Conservation (phyloP, 306 rosid species). For the Ceratonia siliqua region DNA sequence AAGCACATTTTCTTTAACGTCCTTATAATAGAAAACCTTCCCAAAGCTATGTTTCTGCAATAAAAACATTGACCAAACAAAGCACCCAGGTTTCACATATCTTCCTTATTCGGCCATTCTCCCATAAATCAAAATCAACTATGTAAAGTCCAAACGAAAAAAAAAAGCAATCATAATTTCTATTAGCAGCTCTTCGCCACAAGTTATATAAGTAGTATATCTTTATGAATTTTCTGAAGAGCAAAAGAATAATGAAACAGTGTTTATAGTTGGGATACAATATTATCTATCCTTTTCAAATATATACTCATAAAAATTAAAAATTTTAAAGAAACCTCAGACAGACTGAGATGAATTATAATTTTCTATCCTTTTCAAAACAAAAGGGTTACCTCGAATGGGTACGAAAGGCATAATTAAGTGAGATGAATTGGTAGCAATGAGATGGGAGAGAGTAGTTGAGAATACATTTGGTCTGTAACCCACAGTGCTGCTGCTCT, state of each 20-base stretch:
- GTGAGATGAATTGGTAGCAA: slow-evolving; percentile 70
- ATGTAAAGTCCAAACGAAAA: background rate
- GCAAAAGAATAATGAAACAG: background rate
- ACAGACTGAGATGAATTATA: too few relatives aligned
- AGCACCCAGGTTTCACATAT: background rate
- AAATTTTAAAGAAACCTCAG: too few relatives aligned
- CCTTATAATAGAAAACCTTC: background rate
- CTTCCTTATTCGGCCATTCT: background rate
- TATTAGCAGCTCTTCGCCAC: background rate
- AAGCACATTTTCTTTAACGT: background rate
- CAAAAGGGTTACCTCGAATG: slow-evolving; percentile 55
- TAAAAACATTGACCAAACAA: background rate
- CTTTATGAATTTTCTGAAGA: background rate
- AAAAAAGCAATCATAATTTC: background rate
- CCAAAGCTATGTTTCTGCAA: background rate
- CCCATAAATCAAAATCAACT: background rate
- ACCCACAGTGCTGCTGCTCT: slow-evolving; percentile 83
- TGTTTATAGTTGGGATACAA: background rate
- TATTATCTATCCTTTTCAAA: background rate
- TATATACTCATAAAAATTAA: background rate
- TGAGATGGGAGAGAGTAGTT: slow-evolving; percentile 84
- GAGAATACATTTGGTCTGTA: slow-evolving; percentile 88
- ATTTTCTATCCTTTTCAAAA: background rate
- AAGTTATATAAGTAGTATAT: background rate
- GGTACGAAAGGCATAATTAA: slow-evolving; percentile 76